A percentile compares a stretch with the other conserved stretches of the same genome.
Evolutionary conservation across 1,139 yeast genomes (phyloP).

Genomic region (Taiozyma sp.): DNA sequence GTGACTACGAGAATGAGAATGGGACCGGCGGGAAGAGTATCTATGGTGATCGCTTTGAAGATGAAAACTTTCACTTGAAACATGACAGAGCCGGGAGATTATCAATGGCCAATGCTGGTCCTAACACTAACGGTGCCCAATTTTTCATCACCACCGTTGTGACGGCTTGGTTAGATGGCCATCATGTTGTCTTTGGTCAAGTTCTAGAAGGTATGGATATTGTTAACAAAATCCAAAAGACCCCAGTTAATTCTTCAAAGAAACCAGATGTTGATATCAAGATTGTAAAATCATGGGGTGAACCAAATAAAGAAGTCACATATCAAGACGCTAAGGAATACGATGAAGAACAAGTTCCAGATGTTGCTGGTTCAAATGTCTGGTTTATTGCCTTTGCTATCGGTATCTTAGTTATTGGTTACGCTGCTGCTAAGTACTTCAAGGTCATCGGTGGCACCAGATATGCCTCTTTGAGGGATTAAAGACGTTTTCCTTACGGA

Average conservation of each 20-base stretch:
- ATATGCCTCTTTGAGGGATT: constrained; percentile 24
- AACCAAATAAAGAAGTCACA: constrained; percentile 21
- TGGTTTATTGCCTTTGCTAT: constrained; percentile 18
- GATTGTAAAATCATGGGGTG: constrained; percentile 36
- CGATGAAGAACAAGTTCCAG: constrained; percentile 17
- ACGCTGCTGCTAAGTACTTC: constrained; percentile 11
- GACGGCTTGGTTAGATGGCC: constrained; percentile 62
- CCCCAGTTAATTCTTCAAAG: constrained; percentile 44
- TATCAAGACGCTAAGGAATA: constrained; percentile 20
- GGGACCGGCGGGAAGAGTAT: constrained; percentile 86
- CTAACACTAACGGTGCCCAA: constrained; percentile 77
- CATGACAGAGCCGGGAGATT: constrained; percentile 68
- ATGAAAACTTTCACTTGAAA: constrained; percentile 61
- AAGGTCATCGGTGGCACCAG: constrained; percentile 8
- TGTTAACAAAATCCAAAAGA: constrained; percentile 43
- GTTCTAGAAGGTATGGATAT: constrained; percentile 66
- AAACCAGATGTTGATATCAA: constrained; percentile 49
- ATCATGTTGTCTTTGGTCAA: constrained; percentile 81
- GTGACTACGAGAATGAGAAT: constrained; percentile 77
- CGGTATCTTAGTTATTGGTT: constrained; percentile 12
- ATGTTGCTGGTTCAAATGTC: constrained; percentile 14
- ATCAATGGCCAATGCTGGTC: constrained; percentile 81
- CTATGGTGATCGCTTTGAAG: constrained; percentile 64
- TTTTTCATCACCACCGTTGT: constrained; percentile 67
- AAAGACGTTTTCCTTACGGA: neutral